Percentiles rank a stretch among this genome's conserved stretches.
Evolutionary conservation across 371 early-diverging fungal species (phyloP).

Genomic region (Rhizopus microsporus): DNA sequence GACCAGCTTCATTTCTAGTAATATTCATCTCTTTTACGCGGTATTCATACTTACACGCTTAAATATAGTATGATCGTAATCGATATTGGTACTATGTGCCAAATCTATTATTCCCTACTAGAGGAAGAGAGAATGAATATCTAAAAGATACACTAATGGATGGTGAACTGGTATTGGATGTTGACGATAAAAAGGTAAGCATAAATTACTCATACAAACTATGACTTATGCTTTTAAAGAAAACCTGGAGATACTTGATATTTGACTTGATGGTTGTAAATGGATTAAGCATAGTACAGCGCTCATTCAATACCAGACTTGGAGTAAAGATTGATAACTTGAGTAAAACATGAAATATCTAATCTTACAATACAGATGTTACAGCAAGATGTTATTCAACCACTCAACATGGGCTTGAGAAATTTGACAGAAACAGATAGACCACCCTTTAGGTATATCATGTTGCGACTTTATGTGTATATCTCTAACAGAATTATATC

Average conservation of each 20-base stretch:
- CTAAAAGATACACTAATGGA: constrained; percentile 77
- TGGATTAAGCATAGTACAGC: constrained; percentile 55
- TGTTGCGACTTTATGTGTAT: no score
- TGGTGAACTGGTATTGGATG: constrained; percentile 73
- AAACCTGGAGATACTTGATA: constrained; percentile 63
- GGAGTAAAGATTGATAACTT: constrained; percentile 52
- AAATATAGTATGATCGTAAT: constrained; percentile 68
- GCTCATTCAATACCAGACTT: constrained; percentile 66
- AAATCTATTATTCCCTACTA: constrained; percentile 60
- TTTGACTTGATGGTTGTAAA: constrained; percentile 72
- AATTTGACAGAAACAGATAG: constrained; percentile 41
- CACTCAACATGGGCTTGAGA: constrained; percentile 39
- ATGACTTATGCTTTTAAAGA: constrained; percentile 26
- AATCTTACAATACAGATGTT: constrained; percentile 46
- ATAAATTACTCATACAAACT: neutral
- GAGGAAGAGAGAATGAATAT: constrained; percentile 56
- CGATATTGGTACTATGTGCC: constrained; percentile 65
- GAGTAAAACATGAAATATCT: neutral
- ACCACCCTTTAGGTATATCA: constrained; percentile 68
- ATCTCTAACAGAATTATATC: neutral
- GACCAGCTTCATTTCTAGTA: constrained; percentile 69
- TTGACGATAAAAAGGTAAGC: constrained; percentile 54
- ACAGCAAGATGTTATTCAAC: constrained; percentile 67
- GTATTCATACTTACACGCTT: neutral
- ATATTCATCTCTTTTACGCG: constrained; percentile 6